A percentile compares a stretch with the other conserved stretches of the same genome.
Evolutionary conservation across 164 flowering plant species (phyloP).

Genomic region (Nymphaea colorata): DNA sequence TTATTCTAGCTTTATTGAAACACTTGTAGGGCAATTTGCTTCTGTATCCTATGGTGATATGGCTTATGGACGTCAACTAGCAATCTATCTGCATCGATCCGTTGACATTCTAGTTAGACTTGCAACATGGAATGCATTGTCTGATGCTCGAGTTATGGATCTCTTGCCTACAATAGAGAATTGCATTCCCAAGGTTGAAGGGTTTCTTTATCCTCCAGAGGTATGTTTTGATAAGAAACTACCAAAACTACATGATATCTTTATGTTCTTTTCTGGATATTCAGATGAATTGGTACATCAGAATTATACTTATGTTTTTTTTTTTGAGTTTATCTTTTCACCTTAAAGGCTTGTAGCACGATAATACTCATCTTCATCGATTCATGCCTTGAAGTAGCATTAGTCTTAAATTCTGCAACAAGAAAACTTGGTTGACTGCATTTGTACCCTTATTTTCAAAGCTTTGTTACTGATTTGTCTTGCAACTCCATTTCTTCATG

Average conservation of each 20-base stretch:
- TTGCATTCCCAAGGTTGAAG: conserved; percentile 47
- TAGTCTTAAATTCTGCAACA: not conserved
- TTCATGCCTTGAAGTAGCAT: not conserved
- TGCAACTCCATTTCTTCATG: not conserved
- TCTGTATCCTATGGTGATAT: conserved; percentile 84
- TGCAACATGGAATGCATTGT: conserved; percentile 74
- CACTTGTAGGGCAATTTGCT: conserved; percentile 74
- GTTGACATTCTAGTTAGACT: conserved; percentile 65
- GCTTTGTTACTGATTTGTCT: not conserved
- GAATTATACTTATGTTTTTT: too few relatives aligned
- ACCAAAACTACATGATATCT: not conserved
- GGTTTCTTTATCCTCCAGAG: conserved; percentile 84
- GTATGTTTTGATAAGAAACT: conserved; percentile 16
- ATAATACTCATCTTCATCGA: not conserved
- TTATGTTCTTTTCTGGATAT: not conserved
- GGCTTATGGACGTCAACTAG: conserved; percentile 76
- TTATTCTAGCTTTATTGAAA: conserved; percentile 66
- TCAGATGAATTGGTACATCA: not conserved
- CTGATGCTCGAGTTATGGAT: conserved; percentile 64
- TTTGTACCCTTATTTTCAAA: not conserved
- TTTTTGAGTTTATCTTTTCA: not conserved
- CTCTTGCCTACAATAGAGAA: conserved; percentile 63
- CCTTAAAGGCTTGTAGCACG: not conserved
- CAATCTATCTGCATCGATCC: conserved; percentile 56
- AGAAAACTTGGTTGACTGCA: not conserved